Evolutionary conservation across 805 yeast genomes (phyloP), one percentile per base, ranked within the genome.

Genomic region (Suhomyces xylopsoci): DNA sequence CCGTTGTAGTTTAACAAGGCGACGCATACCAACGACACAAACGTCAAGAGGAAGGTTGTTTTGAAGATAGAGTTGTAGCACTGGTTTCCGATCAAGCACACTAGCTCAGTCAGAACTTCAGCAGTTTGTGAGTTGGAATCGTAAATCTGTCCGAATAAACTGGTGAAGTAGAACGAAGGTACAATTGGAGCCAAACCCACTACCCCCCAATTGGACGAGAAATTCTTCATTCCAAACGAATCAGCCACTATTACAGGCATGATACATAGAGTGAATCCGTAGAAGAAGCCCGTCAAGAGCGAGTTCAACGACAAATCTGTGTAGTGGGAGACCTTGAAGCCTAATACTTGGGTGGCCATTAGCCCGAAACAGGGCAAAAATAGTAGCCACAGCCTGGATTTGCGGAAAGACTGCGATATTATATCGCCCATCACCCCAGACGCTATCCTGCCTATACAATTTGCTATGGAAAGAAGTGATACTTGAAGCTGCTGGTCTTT

Each of bases 211-310:
- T 86, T 86, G 57, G 80, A 82, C 7, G 88, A 80, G 60, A 87
- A 86, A 49, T 80, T 75, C 15, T 73, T 73, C 72, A 88, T 80
- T 2, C 94, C 94, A 69, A 87, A 88, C 8, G 78, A 67, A 57
- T 88, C 93, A 15, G 90, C 81, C n/a, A 86, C 78, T 19, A 88
- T 81, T n/a, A 88, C 82, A 5, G 96, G 94, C 67, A 81, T 79
- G 7, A 86, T 76, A 48, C 92, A 87, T 69, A 86, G 86, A 20
- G 84, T 76, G 56, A 83, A 79, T 0, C 96, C 96, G 67, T 88
- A 88, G 40, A 85, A 86, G 36, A 84, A 71, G 0, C 96, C 96
- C 28, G 81, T 78, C 17, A 81, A 61, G n/a, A 79, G 63, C 1
- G 92, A 83, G 22, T 79, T 70, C 28, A 76, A 42, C 67, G 84